Evolutionary conservation across 1,284 basidiomycete genomes (phyloP).

Genomic region (Somion occarium): DNA sequence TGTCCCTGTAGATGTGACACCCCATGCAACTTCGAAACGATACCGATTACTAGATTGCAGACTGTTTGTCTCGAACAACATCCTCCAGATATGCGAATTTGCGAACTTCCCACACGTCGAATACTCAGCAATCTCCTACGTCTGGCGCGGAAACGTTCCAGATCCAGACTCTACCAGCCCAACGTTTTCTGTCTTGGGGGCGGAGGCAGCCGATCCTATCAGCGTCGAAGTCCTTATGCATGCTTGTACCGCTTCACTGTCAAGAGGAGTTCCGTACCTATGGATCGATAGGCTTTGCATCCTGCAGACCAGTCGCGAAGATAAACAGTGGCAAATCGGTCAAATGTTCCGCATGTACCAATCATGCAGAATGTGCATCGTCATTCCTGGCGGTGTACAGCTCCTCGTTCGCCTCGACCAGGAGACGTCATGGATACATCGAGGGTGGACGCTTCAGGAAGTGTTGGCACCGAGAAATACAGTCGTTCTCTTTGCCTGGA

Average conservation of each 20-base stretch:
- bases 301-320: constrained; percentile 4
- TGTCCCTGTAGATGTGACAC: background rate
- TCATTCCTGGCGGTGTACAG: constrained; percentile 13
- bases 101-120: constrained; percentile 3
- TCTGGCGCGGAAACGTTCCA: constrained; percentile 7
- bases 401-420: constrained; percentile 14
- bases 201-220: constrained; percentile 17
- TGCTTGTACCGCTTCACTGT: constrained; percentile 9
- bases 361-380: constrained; percentile 7
- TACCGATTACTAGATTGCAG: constrained; percentile 6
- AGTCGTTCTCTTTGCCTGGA: constrained; percentile 2
- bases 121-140: constrained; percentile 9
- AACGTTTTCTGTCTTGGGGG: constrained; percentile 13
- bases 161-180: background rate
- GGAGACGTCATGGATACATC: constrained; percentile 18
- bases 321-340: constrained; percentile 12
- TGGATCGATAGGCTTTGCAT: constrained; percentile 16
- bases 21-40: background rate
- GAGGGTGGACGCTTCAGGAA: constrained; percentile 18
- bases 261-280: constrained; percentile 3
- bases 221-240: constrained; percentile 14
- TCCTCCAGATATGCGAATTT: constrained; percentile 1
- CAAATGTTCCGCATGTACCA: constrained; percentile 9
- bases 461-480: constrained; percentile 6
- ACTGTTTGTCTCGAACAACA: background rate